Evolutionary conservation across 495 filamentous ascomycete genomes (phyloP), one percentile per base, ranked within the genome.

Genomic region (Tricharina praecox): DNA sequence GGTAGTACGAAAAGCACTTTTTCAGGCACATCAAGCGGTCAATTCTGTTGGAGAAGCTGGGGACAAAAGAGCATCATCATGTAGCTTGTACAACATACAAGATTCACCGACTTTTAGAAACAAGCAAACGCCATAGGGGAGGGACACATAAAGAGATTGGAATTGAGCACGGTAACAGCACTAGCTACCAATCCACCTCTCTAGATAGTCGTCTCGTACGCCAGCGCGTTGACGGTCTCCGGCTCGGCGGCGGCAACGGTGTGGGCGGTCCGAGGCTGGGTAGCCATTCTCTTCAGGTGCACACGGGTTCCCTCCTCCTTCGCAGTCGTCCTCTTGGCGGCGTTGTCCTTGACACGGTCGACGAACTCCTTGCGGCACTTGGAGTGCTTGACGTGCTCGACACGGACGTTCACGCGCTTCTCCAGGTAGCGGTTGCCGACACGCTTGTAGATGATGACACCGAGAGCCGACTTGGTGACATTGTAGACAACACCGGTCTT

Each of bases 161-260:
- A n/a, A n/a, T n/a, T n/a, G n/a, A n/a, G n/a, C n/a, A n/a, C n/a
- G n/a, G n/a, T n/a, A n/a, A n/a, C n/a, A n/a, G n/a, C n/a, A n/a
- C n/a, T n/a, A n/a, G n/a, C n/a, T n/a, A n/a, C n/a, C 34, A 37
- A 37, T 37, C 34, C 34, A 37, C 34, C 35, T 33, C 51, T 68
- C 81, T 88, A 97, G 64, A 96, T 96, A 55, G 85, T 88, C 59
- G 90, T 97, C 76, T 95, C 90, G 76, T 95, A 97, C 62, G 87
- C 70, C 56, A 95, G 75, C 37, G 90, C 85, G 36, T 78, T 75
- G 54, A 97, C 76, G 53, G 81, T 96, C 78, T 95, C 85, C 52
- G 92, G 85, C 60, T 77, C 78, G 67, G 76, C 77, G 52, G 75
- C 68, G 53, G 71, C 77, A 56, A 97, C 77, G 43, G 77, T 81